Conservation (phyloP, 2,329 filamentous ascomycete genomes). For the Sporothrix euskadiensis region DNA sequence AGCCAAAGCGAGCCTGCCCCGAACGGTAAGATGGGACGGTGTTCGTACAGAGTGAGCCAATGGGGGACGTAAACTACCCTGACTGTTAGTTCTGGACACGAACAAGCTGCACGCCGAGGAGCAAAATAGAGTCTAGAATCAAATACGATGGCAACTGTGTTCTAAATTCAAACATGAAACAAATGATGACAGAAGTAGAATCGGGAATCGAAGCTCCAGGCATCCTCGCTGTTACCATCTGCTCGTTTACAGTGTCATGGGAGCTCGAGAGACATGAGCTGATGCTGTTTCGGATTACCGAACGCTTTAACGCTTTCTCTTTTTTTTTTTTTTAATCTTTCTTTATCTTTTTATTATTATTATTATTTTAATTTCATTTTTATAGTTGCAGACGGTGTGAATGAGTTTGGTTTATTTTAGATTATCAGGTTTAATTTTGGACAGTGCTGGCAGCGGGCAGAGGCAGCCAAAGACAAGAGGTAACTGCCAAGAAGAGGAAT, state of each 20-base stretch:
- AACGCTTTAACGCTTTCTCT: not conserved
- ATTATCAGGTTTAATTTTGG: not conserved
- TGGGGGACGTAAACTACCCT: not conserved
- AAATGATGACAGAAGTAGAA: not conserved
- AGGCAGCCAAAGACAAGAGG: not conserved
- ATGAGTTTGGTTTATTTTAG: not conserved
- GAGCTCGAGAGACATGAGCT: not conserved
- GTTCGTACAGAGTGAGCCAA: not conserved
- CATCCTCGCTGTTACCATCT: not conserved
- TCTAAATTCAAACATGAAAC: conserved; percentile 3
- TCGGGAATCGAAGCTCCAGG: not conserved
- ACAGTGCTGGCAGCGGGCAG: not conserved
- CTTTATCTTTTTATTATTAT: too few species aligned
- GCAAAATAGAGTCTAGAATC: not conserved
- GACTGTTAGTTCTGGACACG: not conserved
- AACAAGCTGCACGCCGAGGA: not conserved
- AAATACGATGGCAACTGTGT: not conserved
- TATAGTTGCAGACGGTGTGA: not conserved
- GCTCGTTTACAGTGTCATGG: not conserved
- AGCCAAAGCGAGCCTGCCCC: not conserved
- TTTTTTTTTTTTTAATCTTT: too few species aligned
- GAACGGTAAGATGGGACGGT: not conserved
- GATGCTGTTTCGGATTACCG: conserved; percentile 6
- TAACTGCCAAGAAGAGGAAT: conserved; percentile 10
- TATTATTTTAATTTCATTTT: too few species aligned